Conservation (phyloP, 495 filamentous ascomycete genomes). For the Penicillium ucsense region DNA sequence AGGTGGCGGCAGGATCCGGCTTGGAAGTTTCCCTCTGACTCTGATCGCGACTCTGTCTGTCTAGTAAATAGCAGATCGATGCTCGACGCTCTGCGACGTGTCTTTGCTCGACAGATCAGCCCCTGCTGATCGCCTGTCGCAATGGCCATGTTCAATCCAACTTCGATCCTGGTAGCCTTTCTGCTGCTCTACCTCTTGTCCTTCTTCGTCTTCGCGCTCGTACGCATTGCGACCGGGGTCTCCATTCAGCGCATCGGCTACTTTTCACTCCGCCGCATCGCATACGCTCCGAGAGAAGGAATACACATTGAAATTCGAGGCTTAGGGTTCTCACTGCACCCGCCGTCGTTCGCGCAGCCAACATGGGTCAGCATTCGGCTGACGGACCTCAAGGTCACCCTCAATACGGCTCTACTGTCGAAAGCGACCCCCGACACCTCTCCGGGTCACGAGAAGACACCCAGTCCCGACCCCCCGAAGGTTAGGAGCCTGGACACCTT, state of each 20-base stretch:
- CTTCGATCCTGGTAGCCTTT: conserved; percentile 74
- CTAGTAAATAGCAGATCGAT: conserved; percentile 3
- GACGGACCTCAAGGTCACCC: conserved; percentile 70
- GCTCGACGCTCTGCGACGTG: conserved; percentile 8
- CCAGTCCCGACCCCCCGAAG: conserved; percentile 4
- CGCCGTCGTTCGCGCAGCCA: conserved; percentile 90
- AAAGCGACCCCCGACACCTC: conserved; percentile 30
- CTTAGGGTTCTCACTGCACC: conserved; percentile 76
- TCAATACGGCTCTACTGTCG: conserved; percentile 58
- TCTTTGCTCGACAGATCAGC: conserved; percentile 27
- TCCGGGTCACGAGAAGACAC: conserved; percentile 10
- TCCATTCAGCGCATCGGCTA: conserved; percentile 95
- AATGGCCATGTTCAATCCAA: conserved; percentile 55
- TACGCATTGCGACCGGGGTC: conserved; percentile 85
- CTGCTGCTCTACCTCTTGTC: conserved; percentile 82
- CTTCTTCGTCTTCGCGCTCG: conserved; percentile 86
- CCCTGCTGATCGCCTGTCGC: conserved; percentile 30
- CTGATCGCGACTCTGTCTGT: conserved; percentile 7
- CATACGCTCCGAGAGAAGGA: conserved; percentile 79
- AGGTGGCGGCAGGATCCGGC: conserved; percentile 6
- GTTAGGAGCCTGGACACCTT: conserved; percentile 8
- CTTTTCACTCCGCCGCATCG: conserved; percentile 78
- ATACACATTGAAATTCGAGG: conserved; percentile 82
- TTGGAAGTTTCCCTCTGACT: background rate
- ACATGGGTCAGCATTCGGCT: conserved; percentile 92